Evolutionary conservation across 176 grass and related monocot genomes (phyloP).

Genomic region (Ensete glaucum): DNA sequence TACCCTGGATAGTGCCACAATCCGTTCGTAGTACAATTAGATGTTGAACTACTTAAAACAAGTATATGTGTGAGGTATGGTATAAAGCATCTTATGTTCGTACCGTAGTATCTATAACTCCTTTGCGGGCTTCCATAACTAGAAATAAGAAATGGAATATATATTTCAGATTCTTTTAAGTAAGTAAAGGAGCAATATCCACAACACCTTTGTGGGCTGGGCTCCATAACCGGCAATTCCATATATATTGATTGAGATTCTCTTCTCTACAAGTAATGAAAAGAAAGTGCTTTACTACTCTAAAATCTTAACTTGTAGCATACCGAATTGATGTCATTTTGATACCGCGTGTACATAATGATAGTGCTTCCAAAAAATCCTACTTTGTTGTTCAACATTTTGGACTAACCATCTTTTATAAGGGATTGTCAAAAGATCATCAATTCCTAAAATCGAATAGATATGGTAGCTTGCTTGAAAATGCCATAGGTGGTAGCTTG

Average conservation of each 20-base stretch:
- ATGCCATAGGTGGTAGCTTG: too few relatives aligned
- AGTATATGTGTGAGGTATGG: background rate
- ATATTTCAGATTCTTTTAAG: too few relatives aligned
- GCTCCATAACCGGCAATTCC: background rate
- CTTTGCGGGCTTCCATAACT: background rate
- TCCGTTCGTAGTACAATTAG: background rate
- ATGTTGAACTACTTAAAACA: background rate
- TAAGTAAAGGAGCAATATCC: too few relatives aligned
- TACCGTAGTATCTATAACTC: background rate
- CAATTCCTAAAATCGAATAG: background rate
- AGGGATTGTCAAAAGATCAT: background rate
- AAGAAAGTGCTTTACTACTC: background rate
- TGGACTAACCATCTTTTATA: background rate
- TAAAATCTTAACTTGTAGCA: background rate
- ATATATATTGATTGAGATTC: background rate
- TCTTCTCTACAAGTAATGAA: background rate
- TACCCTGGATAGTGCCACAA: background rate
- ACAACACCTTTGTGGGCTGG: too few relatives aligned
- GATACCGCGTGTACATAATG: background rate
- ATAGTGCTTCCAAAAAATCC: background rate
- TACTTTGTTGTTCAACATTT: background rate
- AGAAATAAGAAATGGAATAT: too few relatives aligned
- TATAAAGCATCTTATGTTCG: background rate
- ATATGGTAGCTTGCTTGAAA: background rate
- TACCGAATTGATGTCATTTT: background rate